phyloP scores from a whole-genome alignment of 78 protist genomes.

The Dictyostelium firmibasis region DNA sequence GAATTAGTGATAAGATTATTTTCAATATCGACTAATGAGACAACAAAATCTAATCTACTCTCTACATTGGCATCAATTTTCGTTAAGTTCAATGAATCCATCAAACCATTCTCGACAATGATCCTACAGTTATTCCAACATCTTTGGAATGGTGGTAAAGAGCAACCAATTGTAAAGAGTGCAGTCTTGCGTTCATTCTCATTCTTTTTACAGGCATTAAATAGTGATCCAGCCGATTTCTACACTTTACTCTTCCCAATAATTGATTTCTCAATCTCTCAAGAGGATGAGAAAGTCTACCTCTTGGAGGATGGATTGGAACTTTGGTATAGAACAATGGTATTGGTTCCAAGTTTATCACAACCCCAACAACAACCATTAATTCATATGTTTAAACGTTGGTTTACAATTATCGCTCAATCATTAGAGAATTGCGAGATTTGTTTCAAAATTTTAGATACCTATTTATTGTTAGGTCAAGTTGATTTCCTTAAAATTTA shows the following conservation, averaged over 20 bases:
- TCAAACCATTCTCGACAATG: neutral
- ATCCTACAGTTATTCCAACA: neutral
- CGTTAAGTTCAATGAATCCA: neutral
- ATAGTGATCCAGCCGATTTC: slow-evolving; percentile 31
- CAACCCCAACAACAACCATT: neutral
- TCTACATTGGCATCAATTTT: neutral
- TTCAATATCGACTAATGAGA: neutral
- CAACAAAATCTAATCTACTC: neutral
- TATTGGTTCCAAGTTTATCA: neutral
- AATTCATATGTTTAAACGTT: neutral
- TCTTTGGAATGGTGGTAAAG: slow-evolving; percentile 27
- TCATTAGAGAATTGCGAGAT: neutral
- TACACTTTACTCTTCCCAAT: slow-evolving; percentile 16
- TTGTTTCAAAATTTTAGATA: slow-evolving; percentile 22
- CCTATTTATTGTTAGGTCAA: slow-evolving; percentile 25
- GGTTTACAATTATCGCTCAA: neutral
- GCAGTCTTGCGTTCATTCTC: slow-evolving; percentile 15
- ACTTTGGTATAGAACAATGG: slow-evolving; percentile 14
- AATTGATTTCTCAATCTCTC: slow-evolving; percentile 2
- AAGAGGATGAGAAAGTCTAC: neutral
- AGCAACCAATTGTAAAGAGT: neutral
- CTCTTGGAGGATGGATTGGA: slow-evolving; percentile 48
- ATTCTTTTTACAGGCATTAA: slow-evolving; percentile 53
- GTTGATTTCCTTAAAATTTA: neutral
- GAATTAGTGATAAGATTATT: neutral